Evolutionary conservation across 2,329 filamentous ascomycete species (phyloP).

Genomic region (Pestalotiopsis sp.): DNA sequence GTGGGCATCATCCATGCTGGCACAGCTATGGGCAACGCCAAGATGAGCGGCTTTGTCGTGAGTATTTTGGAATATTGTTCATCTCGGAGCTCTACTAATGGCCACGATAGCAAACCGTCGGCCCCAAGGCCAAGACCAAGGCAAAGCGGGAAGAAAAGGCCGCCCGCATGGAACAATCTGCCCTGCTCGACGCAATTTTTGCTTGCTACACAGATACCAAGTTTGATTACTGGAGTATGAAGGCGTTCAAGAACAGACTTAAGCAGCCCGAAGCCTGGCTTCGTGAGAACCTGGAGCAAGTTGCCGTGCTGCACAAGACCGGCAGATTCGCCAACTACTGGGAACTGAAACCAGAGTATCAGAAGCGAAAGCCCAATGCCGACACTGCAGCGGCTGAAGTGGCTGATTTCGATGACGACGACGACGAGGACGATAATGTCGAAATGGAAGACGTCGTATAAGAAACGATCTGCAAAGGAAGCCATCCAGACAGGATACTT

Average conservation of each 20-base stretch:
- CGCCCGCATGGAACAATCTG: constrained; percentile 85
- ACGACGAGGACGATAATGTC: constrained; percentile 63
- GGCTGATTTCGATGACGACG: constrained; percentile 48
- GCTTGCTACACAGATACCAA: constrained; percentile 72
- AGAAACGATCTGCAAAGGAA: background rate
- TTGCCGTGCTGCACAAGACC: constrained; percentile 80
- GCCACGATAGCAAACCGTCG: constrained; percentile 23
- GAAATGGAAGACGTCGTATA: constrained; percentile 77
- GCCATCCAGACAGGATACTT: background rate
- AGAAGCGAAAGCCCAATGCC: constrained; percentile 42
- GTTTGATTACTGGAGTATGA: constrained; percentile 94
- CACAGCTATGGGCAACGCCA: constrained; percentile 48
- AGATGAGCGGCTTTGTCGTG: constrained; percentile 60
- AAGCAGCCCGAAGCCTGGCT: constrained; percentile 93
- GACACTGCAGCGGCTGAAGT: constrained; percentile 45
- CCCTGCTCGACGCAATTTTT: constrained; percentile 85
- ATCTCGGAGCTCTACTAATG: background rate
- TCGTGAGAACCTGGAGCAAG: constrained; percentile 79
- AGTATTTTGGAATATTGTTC: constrained; percentile 30
- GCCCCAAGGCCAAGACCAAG: constrained; percentile 62
- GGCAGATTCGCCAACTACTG: constrained; percentile 86
- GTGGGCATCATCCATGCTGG: constrained; percentile 59
- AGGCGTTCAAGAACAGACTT: constrained; percentile 74
- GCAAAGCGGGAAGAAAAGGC: constrained; percentile 61
- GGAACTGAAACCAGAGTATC: constrained; percentile 74